These are phyloP conservation scores for Sphaerostilbella broomeana DNA, from an alignment of 2,329 filamentous ascomycete species.

Conservation along the genomic window DNA sequence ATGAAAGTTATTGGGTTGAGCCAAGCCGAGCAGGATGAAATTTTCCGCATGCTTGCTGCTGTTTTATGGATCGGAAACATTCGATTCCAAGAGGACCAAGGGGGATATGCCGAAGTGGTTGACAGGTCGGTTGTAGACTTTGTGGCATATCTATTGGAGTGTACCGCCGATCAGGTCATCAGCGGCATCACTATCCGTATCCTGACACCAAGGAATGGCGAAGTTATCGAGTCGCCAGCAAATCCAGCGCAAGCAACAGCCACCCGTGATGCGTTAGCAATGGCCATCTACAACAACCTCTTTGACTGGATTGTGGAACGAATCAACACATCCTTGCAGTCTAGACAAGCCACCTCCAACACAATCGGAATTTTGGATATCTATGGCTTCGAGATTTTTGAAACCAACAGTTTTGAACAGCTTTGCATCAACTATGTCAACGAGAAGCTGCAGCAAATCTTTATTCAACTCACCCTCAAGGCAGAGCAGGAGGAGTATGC, in stretches of 20 bases:
- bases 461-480: slow-evolving; percentile 94
- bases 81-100: slow-evolving; percentile 81
- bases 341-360: slow-evolving; percentile 67
- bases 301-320: slow-evolving; percentile 98
- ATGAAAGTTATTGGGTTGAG: slow-evolving; percentile 91
- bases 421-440: slow-evolving; percentile 99
- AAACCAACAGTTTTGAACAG: slow-evolving; percentile 98
- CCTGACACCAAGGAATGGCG: slow-evolving; percentile 60
- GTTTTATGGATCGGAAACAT: slow-evolving; percentile 95
- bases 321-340: slow-evolving; percentile 81
- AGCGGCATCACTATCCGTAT: slow-evolving; percentile 86
- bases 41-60: slow-evolving; percentile 89
- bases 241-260: slow-evolving; percentile 81
- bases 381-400: slow-evolving; percentile 98
- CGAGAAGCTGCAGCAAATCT: slow-evolving; percentile 98
- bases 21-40: slow-evolving; percentile 86
- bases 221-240: slow-evolving; percentile 67
- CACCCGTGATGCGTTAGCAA: slow-evolving; percentile 84
- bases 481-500: slow-evolving; percentile 97
- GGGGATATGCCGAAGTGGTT: slow-evolving; percentile 76
- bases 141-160: slow-evolving; percentile 86
- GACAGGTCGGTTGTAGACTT: slow-evolving; percentile 94
- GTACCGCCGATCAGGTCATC: slow-evolving; percentile 71
- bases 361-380: slow-evolving; percentile 97
- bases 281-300: slow-evolving; percentile 94